Evolutionary conservation across 106 monocot species (phyloP).

Genomic region (Dioscorea alata): DNA sequence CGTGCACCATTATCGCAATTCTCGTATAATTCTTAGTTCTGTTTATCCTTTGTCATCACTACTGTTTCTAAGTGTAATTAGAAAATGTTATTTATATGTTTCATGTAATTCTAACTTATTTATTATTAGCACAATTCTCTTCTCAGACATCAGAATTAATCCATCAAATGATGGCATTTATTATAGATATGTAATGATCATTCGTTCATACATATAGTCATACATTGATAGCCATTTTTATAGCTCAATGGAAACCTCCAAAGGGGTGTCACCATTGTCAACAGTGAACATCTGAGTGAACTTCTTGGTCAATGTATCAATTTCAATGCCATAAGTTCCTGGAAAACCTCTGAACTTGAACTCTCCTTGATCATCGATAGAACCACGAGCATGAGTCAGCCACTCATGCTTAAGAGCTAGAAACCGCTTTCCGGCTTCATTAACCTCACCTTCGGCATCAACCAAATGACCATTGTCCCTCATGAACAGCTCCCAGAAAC

Average conservation of each 20-base stretch:
- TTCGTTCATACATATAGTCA: too few relatives aligned
- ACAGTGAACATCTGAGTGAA: slow-evolving; percentile 42
- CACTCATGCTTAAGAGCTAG: slow-evolving; percentile 71
- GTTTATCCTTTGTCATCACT: neutral
- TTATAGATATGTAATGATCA: too few relatives aligned
- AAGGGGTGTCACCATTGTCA: slow-evolving; percentile 44
- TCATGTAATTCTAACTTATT: too few relatives aligned
- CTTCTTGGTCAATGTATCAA: slow-evolving; percentile 34
- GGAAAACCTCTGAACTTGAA: slow-evolving; percentile 78
- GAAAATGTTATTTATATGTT: neutral
- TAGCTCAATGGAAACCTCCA: slow-evolving; percentile 35
- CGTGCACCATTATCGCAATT: neutral
- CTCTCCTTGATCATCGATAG: slow-evolving; percentile 39
- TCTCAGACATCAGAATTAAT: too few relatives aligned
- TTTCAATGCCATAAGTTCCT: slow-evolving; percentile 59
- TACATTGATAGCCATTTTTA: neutral
- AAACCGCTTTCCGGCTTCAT: slow-evolving; percentile 70
- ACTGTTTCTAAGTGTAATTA: neutral
- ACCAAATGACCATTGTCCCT: slow-evolving; percentile 57
- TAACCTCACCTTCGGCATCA: slow-evolving; percentile 77
- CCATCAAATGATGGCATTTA: too few relatives aligned
- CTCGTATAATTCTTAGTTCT: neutral
- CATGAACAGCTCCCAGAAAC: slow-evolving; percentile 84
- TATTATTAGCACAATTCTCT: too few relatives aligned
- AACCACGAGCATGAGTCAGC: slow-evolving; percentile 62